Evolutionary conservation across 371 early-diverging fungal species (phyloP).

Genomic region (Syncephalastrum sp.): DNA sequence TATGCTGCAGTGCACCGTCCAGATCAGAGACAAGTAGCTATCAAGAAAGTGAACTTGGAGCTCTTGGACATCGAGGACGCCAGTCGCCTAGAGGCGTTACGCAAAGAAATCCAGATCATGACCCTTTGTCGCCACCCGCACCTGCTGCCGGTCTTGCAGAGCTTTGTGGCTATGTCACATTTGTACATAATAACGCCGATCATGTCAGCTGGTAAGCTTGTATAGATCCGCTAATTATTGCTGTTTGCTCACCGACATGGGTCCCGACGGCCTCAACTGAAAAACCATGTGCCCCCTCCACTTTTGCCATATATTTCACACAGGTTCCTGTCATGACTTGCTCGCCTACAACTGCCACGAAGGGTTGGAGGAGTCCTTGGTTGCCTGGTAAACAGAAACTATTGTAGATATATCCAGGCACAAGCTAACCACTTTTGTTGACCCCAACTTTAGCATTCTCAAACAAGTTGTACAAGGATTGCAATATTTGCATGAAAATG

Average conservation of each 20-base stretch:
- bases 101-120: conserved; percentile 76
- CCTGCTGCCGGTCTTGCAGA: conserved; percentile 63
- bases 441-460: conserved; percentile 54
- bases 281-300: no score
- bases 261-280: no score
- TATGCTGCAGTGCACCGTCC: conserved; percentile 37
- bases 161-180: conserved; percentile 59
- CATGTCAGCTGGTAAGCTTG: conserved; percentile 55
- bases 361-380: conserved; percentile 36
- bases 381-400: conserved; percentile 25
- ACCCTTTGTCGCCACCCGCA: conserved; percentile 65
- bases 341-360: conserved; percentile 19
- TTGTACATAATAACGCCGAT: conserved; percentile 71
- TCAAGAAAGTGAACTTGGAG: conserved; percentile 40
- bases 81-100: conserved; percentile 34
- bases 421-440: conserved; percentile 1
- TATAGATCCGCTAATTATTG: conserved; percentile 3
- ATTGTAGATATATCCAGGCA: neutral
- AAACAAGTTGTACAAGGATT: conserved; percentile 87
- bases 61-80: conserved; percentile 16
- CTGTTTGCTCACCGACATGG: neutral
- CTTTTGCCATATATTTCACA: neutral
- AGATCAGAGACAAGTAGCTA: conserved; percentile 30
- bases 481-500: conserved; percentile 87
- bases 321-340: conserved; percentile 45